Evolutionary conservation across 2,329 filamentous ascomycete species (phyloP).

Genomic region (Ophiosphaerella korrae): DNA sequence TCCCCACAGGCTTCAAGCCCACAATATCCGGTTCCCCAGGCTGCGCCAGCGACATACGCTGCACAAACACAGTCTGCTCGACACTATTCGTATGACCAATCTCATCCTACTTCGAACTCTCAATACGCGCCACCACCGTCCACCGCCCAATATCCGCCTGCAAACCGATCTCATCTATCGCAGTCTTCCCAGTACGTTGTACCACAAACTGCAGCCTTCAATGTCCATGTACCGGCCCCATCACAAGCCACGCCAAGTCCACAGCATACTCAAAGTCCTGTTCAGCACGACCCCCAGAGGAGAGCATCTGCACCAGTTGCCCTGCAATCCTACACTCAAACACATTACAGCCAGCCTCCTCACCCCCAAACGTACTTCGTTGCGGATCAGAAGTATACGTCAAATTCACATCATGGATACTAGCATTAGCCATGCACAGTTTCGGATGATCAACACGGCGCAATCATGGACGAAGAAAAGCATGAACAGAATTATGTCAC

Average conservation of each 20-base stretch:
- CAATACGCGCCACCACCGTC: constrained; percentile 26
- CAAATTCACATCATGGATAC: constrained; percentile 13
- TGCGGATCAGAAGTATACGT: constrained; percentile 24
- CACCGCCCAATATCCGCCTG: constrained; percentile 23
- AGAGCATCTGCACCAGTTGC: constrained; percentile 39
- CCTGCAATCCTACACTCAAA: constrained; percentile 30
- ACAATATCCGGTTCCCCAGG: constrained; percentile 24
- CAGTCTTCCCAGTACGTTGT: constrained; percentile 33
- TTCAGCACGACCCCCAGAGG: constrained; percentile 27
- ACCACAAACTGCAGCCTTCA: constrained; percentile 29
- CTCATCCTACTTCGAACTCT: constrained; percentile 14
- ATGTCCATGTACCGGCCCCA: constrained; percentile 25
- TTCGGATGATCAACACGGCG: too few relatives aligned
- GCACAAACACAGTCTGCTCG: constrained; percentile 22
- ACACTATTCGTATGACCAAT: constrained; percentile 29
- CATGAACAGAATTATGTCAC: not conserved
- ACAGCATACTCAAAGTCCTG: constrained; percentile 19
- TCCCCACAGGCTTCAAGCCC: constrained; percentile 23
- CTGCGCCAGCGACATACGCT: constrained; percentile 25
- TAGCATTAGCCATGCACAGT: constrained; percentile 2
- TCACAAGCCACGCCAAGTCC: constrained; percentile 21
- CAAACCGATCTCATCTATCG: constrained; percentile 26
- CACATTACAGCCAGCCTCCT: constrained; percentile 27
- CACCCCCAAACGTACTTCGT: constrained; percentile 38
- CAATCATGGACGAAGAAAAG: not conserved